These are phyloP conservation scores for Macrocybe gigantea DNA, from an alignment of 768 basidiomycete genomes.

Conservation along the genomic window DNA sequence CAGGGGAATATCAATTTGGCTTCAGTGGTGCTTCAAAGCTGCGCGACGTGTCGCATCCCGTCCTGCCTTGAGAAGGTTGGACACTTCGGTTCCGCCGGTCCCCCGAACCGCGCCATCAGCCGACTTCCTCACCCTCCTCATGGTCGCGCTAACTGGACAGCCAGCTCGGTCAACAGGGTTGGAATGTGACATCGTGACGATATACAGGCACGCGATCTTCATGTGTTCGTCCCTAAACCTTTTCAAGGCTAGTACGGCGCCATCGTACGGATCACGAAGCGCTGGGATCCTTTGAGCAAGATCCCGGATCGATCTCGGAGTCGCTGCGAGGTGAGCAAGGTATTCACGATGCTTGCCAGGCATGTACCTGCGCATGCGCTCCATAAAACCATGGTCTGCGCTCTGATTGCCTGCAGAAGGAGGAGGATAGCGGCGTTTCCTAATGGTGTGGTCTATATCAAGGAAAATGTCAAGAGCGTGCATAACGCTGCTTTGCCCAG, in stretches of 20 bases:
- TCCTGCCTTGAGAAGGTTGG: constrained; percentile 79
- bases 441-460: constrained; percentile 83
- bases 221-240: constrained; percentile 84
- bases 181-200: constrained; percentile 78
- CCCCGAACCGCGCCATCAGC: constrained; percentile 59
- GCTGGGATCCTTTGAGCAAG: constrained; percentile 51
- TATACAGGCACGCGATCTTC: constrained; percentile 80
- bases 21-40: constrained; percentile 36
- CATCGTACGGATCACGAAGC: constrained; percentile 73
- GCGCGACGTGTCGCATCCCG: constrained; percentile 80
- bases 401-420: constrained; percentile 61
- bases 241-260: constrained; percentile 73
- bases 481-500: constrained; percentile 91
- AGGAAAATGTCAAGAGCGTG: constrained; percentile 82
- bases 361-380: constrained; percentile 93
- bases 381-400: constrained; percentile 80
- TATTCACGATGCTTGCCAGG: constrained; percentile 87
- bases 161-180: constrained; percentile 35
- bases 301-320: constrained; percentile 57
- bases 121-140: constrained; percentile 43
- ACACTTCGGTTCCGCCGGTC: constrained; percentile 86
- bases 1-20: not conserved
- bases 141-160: constrained; percentile 47
- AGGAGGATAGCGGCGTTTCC: constrained; percentile 59
- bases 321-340: constrained; percentile 57